Conservation (phyloP, 139 green algal genomes). For the Chlorella sp. region DNA sequence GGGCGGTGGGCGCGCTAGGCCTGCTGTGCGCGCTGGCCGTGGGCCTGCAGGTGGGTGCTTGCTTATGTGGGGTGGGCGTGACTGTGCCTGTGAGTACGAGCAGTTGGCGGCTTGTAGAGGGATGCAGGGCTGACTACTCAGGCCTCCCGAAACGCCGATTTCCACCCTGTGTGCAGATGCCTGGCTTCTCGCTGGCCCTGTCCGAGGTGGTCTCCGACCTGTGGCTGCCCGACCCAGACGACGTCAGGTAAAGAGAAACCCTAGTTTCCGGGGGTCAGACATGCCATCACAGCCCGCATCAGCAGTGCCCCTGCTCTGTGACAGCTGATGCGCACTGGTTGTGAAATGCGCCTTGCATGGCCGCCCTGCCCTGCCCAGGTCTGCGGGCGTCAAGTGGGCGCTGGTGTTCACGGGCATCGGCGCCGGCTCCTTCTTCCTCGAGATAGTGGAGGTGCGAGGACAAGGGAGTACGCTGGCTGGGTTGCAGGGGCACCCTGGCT, state of each 20-base stretch:
- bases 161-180: too few species aligned
- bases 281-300: neutral
- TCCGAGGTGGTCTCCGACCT: constrained; percentile 2
- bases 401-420: constrained; percentile 73
- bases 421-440: constrained; percentile 43
- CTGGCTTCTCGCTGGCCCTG: constrained; percentile 20
- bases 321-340: neutral
- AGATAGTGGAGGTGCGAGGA: neutral
- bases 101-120: too few species aligned
- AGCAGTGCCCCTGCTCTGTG: neutral
- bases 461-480: neutral
- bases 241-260: neutral
- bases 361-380: constrained; percentile 1
- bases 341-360: neutral
- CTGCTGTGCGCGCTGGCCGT: neutral
- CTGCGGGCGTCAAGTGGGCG: constrained; percentile 55
- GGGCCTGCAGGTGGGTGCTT: constrained; percentile 16
- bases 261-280: neutral
- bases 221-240: neutral
- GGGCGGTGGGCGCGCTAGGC: neutral
- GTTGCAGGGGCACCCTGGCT: neutral
- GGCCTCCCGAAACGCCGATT: too few species aligned
- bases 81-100: too few species aligned
- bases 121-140: too few species aligned
- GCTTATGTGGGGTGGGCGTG: too few species aligned